Conservation (phyloP, 1,284 basidiomycete genomes). For the Sanghuangporus sanghuang region DNA sequence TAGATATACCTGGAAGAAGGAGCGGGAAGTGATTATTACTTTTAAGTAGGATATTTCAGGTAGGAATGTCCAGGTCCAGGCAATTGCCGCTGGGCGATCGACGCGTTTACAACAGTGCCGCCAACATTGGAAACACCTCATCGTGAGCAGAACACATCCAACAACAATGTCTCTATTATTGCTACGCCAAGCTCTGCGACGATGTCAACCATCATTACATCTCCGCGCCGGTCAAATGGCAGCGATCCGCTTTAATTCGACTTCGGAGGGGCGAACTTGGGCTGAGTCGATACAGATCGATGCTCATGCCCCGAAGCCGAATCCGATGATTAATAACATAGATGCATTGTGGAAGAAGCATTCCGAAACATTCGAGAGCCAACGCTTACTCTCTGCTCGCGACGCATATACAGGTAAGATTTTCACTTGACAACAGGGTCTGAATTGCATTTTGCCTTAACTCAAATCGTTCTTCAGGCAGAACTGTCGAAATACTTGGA, state of each 20-base stretch:
- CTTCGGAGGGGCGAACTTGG: neutral
- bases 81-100: neutral
- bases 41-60: neutral
- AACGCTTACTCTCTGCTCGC: neutral
- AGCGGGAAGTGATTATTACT: neutral
- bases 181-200: neutral
- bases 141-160: neutral
- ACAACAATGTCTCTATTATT: neutral
- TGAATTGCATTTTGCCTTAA: neutral
- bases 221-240: neutral
- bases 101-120: neutral
- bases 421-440: neutral
- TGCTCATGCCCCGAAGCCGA: neutral
- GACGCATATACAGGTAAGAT: neutral
- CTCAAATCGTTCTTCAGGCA: conserved; percentile 33
- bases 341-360: neutral
- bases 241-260: neutral
- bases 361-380: neutral
- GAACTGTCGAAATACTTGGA: conserved; percentile 38
- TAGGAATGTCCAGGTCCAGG: neutral
- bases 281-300: neutral
- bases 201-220: neutral
- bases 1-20: neutral
- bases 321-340: neutral
- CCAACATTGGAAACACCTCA: neutral